Evolutionary conservation across 805 yeast species (phyloP), one percentile per base, ranked within the genome.

Genomic region (Yarrowia sp.): DNA sequence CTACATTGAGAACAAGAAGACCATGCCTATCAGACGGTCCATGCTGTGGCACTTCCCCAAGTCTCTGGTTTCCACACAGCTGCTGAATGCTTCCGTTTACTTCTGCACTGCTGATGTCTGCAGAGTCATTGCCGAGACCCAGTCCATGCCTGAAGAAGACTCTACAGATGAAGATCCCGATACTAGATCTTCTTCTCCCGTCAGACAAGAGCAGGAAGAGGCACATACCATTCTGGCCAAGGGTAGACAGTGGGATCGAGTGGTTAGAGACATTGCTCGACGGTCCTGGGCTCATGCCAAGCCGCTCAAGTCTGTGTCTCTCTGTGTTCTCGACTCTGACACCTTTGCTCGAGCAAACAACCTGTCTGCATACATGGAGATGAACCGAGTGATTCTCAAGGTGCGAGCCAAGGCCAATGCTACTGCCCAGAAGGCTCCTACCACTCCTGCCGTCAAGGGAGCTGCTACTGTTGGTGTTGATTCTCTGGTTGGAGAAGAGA

Each of bases 31-130:
- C 62, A 84, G 98, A 76, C 87, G 95, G 50, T 95, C 92, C 69
- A 81, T 95, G 84, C 79, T 89, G 41, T 95, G 98, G 98, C 84
- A 88, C 74, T 86, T 86, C 74, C 96, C 98, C 44, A 84, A 85
- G 67, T 78, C 91, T 4, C 82, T 85, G 15, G 90, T 92, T 8
- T 89, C 97, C 15, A 86, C 92, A 4, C 86, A 85, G 67, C 76
- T 92, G 66, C 79, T 91, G 66, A 88, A 90, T 72, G 82, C 96
- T 8, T 84, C 86, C 63, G 88, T 95, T 32, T 87, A 84, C 70
- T 84, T 88, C 69, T 83, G 89, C 70, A 80, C 84, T 43, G 77
- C 78, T 11, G 80, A 83, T 50, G 82, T 88, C 8, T 76, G 85
- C 38, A 76, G 79, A 8, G 78, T 88, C 11, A 78, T 90, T 28